A percentile compares a stretch with the other conserved stretches of the same genome.
Evolutionary conservation across 495 filamentous ascomycete species (phyloP).

Genomic region (Thermochaetoides thermophila): DNA sequence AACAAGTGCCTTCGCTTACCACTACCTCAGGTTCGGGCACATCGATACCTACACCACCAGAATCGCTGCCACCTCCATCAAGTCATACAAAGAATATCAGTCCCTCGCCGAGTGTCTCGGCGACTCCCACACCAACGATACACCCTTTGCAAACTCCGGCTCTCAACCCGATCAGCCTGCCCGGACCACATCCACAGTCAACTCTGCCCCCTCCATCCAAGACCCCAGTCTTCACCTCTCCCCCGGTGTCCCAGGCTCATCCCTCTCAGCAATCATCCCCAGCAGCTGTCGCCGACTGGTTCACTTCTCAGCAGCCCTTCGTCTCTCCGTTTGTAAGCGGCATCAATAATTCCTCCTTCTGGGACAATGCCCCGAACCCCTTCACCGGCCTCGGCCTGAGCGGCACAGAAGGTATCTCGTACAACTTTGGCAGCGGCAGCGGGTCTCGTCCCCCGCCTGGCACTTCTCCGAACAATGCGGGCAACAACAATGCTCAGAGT

Average conservation of each 20-base stretch:
- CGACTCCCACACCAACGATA: background rate
- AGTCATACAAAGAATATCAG: conserved; percentile 4
- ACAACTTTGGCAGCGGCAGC: too few relatives aligned
- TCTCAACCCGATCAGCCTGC: conserved; percentile 8
- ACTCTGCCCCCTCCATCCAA: conserved; percentile 8
- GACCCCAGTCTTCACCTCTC: conserved; percentile 24
- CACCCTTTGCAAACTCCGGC: conserved; percentile 14
- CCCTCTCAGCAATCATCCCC: conserved; percentile 10
- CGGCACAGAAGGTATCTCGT: too few relatives aligned
- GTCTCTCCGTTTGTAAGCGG: conserved; percentile 23
- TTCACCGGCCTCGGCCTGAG: conserved; percentile 9
- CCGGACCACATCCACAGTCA: conserved; percentile 12
- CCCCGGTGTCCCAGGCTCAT: conserved; percentile 13
- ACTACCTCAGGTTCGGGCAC: background rate
- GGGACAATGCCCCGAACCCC: conserved; percentile 5
- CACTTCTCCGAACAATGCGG: too few relatives aligned
- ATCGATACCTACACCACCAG: conserved; percentile 18
- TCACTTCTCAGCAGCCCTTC: conserved; percentile 36
- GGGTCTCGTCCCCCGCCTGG: too few relatives aligned
- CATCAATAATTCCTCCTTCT: conserved; percentile 5
- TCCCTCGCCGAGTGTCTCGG: conserved; percentile 9
- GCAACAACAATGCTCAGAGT: too few relatives aligned
- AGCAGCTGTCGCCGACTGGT: conserved; percentile 31
- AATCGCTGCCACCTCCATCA: conserved; percentile 13
- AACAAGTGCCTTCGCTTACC: conserved; percentile 5